phyloP scores from a whole-genome alignment of 257 asterid genomes.

The Solanum clarkiae region DNA sequence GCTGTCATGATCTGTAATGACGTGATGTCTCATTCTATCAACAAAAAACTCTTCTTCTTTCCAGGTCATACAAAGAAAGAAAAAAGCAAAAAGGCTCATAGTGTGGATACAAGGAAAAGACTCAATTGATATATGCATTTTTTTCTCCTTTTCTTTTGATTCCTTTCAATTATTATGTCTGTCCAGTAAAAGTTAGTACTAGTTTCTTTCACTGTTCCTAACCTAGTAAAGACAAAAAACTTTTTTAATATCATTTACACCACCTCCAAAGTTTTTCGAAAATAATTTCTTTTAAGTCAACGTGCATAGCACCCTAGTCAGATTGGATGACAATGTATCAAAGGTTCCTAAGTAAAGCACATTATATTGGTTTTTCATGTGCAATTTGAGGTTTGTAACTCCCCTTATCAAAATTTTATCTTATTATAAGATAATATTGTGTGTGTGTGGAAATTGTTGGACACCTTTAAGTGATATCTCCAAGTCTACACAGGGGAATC shows the following conservation, averaged over 20 bases:
- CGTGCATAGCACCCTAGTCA: neutral
- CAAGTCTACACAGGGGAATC: neutral
- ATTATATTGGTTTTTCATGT: neutral
- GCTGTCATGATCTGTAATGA: conserved; percentile 31
- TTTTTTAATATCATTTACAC: neutral
- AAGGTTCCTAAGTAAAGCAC: neutral
- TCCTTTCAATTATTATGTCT: conserved; percentile 33
- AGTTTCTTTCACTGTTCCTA: neutral
- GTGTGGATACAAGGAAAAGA: conserved; percentile 8
- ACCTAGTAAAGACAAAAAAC: conserved; percentile 15
- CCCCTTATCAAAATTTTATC: neutral
- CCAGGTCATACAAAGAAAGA: conserved; percentile 22
- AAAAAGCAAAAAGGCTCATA: conserved; percentile 6
- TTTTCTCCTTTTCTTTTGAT: conserved; percentile 13
- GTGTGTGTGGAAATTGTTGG: neutral
- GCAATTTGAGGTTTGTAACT: neutral
- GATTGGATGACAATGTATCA: conserved; percentile 4
- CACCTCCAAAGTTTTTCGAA: neutral
- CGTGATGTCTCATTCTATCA: conserved; percentile 5
- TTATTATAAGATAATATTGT: neutral
- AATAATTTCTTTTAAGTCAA: neutral
- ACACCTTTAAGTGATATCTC: neutral
- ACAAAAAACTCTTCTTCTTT: conserved; percentile 13
- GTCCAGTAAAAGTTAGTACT: conserved; percentile 3
- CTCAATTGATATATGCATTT: neutral